A percentile compares a stretch with the other conserved stretches of the same genome.
These are phyloP conservation scores for Didymella exigua DNA, from an alignment of 2,329 filamentous ascomycete genomes.

Conservation along the genomic window DNA sequence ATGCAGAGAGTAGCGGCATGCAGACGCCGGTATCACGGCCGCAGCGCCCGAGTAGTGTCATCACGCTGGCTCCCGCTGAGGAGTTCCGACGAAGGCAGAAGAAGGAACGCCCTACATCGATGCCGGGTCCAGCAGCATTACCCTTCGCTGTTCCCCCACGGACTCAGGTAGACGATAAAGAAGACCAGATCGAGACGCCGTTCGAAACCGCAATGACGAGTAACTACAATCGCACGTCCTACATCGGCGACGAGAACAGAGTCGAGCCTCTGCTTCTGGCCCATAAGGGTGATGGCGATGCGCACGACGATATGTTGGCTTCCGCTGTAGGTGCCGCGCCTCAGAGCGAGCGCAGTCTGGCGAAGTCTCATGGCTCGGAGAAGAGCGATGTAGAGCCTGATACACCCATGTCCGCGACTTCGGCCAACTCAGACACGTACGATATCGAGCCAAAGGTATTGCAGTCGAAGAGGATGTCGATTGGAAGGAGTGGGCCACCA, in stretches of 20 bases:
- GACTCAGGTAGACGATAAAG: background rate
- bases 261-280: constrained; percentile 2
- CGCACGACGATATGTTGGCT: constrained; percentile 40
- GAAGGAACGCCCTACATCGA: constrained; percentile 37
- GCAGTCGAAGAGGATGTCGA: constrained; percentile 45
- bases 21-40: constrained; percentile 35
- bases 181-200: constrained; percentile 20
- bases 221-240: constrained; percentile 28
- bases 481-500: constrained; percentile 41
- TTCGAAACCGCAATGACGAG: constrained; percentile 35
- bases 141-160: constrained; percentile 27
- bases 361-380: constrained; percentile 16
- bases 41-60: constrained; percentile 38
- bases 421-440: constrained; percentile 25
- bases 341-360: constrained; percentile 14
- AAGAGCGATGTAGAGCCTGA: constrained; percentile 27
- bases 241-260: constrained; percentile 26
- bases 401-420: constrained; percentile 13
- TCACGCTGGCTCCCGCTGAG: constrained; percentile 34
- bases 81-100: constrained; percentile 23
- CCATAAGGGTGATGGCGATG: constrained; percentile 18
- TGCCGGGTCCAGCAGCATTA: constrained; percentile 33
- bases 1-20: constrained; percentile 33
- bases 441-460: constrained; percentile 39
- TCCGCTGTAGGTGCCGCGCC: constrained; percentile 35